phyloP scores from a whole-genome alignment of 306 rosid species.

The Carpinus fangiana region DNA sequence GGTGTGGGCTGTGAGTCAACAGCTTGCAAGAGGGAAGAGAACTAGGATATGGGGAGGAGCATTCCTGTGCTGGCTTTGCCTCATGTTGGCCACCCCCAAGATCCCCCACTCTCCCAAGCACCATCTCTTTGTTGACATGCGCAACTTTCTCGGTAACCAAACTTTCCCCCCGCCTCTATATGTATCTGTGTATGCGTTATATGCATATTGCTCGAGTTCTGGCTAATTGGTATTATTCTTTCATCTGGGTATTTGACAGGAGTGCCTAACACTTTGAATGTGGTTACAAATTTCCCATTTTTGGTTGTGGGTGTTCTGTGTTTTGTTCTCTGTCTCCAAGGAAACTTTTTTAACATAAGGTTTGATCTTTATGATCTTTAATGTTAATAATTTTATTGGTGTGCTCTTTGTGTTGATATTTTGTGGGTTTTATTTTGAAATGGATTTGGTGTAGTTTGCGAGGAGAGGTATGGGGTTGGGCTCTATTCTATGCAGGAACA shows the following conservation, averaged over 20 bases:
- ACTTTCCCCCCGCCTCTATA: background rate
- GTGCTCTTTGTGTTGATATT: conserved; percentile 30
- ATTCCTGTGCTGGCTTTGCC: conserved; percentile 37
- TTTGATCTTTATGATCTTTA: conserved; percentile 6
- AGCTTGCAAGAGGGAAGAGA: conserved; percentile 38
- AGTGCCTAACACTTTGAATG: conserved; percentile 70
- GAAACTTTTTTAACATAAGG: conserved; percentile 56
- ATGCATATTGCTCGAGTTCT: conserved; percentile 9
- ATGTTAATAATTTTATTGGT: background rate
- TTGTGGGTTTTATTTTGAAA: conserved; percentile 19
- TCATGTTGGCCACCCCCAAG: conserved; percentile 46
- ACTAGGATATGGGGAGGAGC: conserved; percentile 39
- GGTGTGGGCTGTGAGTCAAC: conserved; percentile 48
- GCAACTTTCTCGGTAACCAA: conserved; percentile 60
- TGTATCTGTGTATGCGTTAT: background rate
- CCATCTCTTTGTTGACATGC: conserved; percentile 60
- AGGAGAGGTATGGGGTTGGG: conserved; percentile 50
- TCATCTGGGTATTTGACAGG: conserved; percentile 46
- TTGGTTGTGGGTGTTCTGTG: conserved; percentile 72
- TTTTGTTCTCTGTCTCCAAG: conserved; percentile 52
- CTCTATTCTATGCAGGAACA: conserved; percentile 30
- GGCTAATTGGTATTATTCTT: conserved; percentile 14
- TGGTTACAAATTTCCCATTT: conserved; percentile 70
- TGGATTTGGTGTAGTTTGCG: conserved; percentile 26
- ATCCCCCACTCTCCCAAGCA: conserved; percentile 52